These are phyloP conservation scores for Setomelanomma holmii DNA, from an alignment of 2,329 filamentous ascomycete species.

Conservation along the genomic window DNA sequence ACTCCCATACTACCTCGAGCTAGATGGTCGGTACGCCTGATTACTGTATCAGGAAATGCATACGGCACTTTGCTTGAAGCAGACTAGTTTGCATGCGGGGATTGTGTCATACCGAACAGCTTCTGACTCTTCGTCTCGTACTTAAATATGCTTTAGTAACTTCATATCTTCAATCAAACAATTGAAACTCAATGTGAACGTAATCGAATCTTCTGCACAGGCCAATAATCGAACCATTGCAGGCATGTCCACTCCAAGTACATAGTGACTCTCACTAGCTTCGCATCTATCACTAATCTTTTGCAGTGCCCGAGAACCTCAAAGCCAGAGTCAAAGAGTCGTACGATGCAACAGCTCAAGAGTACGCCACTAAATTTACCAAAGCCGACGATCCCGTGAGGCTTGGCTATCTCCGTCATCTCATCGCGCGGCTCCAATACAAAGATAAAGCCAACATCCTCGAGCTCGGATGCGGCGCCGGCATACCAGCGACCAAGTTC, in stretches of 20 bases:
- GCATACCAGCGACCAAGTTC: slow-evolving; percentile 35
- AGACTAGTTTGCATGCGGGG: too few species aligned
- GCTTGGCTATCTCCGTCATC: slow-evolving; percentile 26
- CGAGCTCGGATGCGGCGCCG: slow-evolving; percentile 41
- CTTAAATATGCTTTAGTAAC: too few species aligned
- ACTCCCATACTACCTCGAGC: too few species aligned
- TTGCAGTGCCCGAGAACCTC: slow-evolving; percentile 20
- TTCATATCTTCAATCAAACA: too few species aligned
- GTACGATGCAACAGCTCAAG: slow-evolving; percentile 40
- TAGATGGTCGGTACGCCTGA: too few species aligned
- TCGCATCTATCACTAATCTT: background rate
- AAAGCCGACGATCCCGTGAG: slow-evolving; percentile 27
- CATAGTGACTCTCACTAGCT: too few species aligned
- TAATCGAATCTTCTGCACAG: background rate
- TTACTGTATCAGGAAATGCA: too few species aligned
- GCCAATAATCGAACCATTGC: too few species aligned
- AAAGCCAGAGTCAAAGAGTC: slow-evolving; percentile 36
- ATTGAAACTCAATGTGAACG: too few species aligned
- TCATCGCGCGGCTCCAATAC: slow-evolving; percentile 19
- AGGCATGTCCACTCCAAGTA: background rate
- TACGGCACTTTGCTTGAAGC: too few species aligned
- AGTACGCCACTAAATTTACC: slow-evolving; percentile 29
- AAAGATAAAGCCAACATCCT: slow-evolving; percentile 14
- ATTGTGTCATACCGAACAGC: too few species aligned
- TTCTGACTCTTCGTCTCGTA: background rate